phyloP scores from a whole-genome alignment of 371 early-diverging fungal genomes.

The Mucor sp. region DNA sequence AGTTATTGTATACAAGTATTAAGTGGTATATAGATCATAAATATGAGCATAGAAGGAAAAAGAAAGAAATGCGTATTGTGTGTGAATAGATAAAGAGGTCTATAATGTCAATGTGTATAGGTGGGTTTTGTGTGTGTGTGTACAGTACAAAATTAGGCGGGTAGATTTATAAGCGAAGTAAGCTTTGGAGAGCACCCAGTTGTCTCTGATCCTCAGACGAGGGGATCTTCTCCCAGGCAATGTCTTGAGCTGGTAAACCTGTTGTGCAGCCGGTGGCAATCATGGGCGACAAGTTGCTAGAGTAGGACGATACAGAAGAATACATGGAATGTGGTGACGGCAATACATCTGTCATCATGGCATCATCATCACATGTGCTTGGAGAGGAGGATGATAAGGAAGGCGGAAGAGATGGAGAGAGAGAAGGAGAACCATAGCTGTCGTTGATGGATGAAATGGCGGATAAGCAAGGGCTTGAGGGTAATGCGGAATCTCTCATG shows the following conservation, averaged over 20 bases:
- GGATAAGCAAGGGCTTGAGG: constrained; percentile 4
- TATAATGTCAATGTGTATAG: constrained; percentile 2
- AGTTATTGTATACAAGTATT: neutral
- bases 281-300: neutral
- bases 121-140: neutral
- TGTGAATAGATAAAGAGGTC: neutral
- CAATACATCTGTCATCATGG: constrained; percentile 11
- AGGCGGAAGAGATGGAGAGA: constrained; percentile 16
- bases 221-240: constrained; percentile 46
- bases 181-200: constrained; percentile 37
- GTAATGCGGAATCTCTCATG: constrained; percentile 17
- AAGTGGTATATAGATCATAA: constrained; percentile 5
- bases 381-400: constrained; percentile 13
- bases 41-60: neutral
- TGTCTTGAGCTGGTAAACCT: constrained; percentile 42
- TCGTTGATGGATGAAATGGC: constrained; percentile 3
- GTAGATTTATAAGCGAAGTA: constrained; percentile 26
- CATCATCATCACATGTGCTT: constrained; percentile 12
- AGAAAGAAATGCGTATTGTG: neutral
- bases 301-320: constrained; percentile 1
- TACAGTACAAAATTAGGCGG: neutral
- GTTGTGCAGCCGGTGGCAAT: neutral
- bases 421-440: neutral
- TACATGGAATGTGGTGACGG: constrained; percentile 13
- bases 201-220: constrained; percentile 54